phyloP scores from a whole-genome alignment of 805 yeast genomes.

The Sugiyamaella smithiae region DNA sequence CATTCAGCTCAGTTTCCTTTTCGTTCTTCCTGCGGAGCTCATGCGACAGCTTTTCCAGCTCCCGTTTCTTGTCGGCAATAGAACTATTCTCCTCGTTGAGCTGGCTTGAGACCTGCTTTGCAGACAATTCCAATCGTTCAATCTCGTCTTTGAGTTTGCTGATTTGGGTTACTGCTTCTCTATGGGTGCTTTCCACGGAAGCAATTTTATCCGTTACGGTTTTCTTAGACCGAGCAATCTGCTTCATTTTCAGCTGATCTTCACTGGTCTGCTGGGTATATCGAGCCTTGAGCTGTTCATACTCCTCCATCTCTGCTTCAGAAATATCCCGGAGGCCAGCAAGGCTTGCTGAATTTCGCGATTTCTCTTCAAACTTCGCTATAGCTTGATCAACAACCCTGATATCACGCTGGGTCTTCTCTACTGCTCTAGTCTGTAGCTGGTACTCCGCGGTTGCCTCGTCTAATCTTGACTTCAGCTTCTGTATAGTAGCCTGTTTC shows the following conservation, averaged over 20 bases:
- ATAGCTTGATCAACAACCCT: constrained; percentile 43
- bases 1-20: constrained; percentile 60
- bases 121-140: constrained; percentile 37
- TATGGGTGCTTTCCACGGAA: constrained; percentile 19
- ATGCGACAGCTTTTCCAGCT: constrained; percentile 24
- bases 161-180: constrained; percentile 17
- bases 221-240: constrained; percentile 24
- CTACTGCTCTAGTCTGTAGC: constrained; percentile 47
- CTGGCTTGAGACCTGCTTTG: constrained; percentile 34
- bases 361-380: constrained; percentile 38
- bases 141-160: constrained; percentile 32
- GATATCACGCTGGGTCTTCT: constrained; percentile 47
- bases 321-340: constrained; percentile 40
- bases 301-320: constrained; percentile 53
- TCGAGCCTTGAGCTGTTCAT: constrained; percentile 53
- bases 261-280: constrained; percentile 36
- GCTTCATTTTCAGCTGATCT: constrained; percentile 25
- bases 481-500: constrained; percentile 40
- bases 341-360: constrained; percentile 33
- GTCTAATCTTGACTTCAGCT: constrained; percentile 46
- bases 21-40: constrained; percentile 24
- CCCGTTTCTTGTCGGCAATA: constrained; percentile 26
- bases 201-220: constrained; percentile 26
- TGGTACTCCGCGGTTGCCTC: constrained; percentile 52
- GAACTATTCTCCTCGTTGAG: constrained; percentile 27